Evolutionary conservation across 768 basidiomycete genomes (phyloP), one percentile per base, ranked within the genome.

Genomic region (Lactifluus hygrophoroides): DNA sequence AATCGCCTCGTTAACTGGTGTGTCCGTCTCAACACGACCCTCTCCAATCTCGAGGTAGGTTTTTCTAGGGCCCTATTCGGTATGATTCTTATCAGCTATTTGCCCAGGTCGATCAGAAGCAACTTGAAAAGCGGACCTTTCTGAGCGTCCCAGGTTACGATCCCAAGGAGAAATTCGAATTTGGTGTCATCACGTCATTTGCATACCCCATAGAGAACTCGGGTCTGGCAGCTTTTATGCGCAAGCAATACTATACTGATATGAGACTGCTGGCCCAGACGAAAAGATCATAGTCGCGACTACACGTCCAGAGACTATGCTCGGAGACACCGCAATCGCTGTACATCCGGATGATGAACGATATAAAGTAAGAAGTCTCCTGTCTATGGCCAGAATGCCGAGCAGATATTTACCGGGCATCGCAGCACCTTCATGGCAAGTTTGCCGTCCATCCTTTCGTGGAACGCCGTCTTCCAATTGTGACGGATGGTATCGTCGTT

Each of bases 1-100:
- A 98, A 97, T 67, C 85, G 95, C 23, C 80, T 99, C 44, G 95
- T 98, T 59, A 96, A 98, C 68, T 98, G 96, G 95, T 99, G 96
- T 75, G 90, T 93, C 47, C 81, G 84, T 69, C 75, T 99, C 59
- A 96, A 97, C 70, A 99, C 96, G 1, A 95, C 95, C 0, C 76
- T 99, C 2, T 98, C 95, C n/a, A 98, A 97, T 71, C 79, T 99
- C 51, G 96, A 98, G 82, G 90, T 88, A 44, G 54, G 73, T 61
- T 5, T 10, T 16, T 34, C n/a, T 28, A 54, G 27, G 9, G 21
- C 38, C 35, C 0, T 10, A 3, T 14, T 2, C 32, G 30, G 27
- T 27, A 11, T 56, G 8, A 13, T 47, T 7, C 48, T 19, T 25
- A 38, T 37, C 14, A 43, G 7, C 38, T 17, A 4, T 51, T 32